Evolutionary conservation across 176 grass and related monocot genomes (phyloP), one percentile per base, ranked within the genome.

Genomic region (Aegilops umbellulata): DNA sequence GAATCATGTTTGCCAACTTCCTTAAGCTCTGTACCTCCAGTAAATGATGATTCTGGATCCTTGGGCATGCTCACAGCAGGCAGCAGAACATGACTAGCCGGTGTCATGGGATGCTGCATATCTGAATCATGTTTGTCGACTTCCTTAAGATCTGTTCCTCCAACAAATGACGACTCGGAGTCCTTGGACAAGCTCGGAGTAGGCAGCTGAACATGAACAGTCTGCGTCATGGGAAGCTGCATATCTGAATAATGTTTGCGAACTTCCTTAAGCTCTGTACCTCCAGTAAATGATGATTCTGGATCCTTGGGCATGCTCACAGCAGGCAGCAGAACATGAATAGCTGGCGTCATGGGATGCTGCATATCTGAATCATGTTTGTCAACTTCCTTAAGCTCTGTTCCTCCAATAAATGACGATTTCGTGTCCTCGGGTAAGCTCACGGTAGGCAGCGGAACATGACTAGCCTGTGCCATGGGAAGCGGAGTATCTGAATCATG

Each of bases 1-100:
- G 46, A 65, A 79, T 75, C 60, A 84, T 27, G 38, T 66, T 60
- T 34, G 76, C 23, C 46, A 53, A 76, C 46, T 46, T 76, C 49
- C 44, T 76, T 53, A 53, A 76, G 26, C 4, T 31, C 46, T 53
- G 25, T 53, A 53, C 69, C 36, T 25, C n/a, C 38, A 44, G 41
- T 6, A 73, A 36, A 24, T 72, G 36, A 38, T 42, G 69, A 73
- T 12, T 73, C 6, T 2, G 69, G 36, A 5, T 25, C 38, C 69
- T 44, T 2, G 36, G 36, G 25, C 49, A 85, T 75, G 34, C 51
- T 55, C 51, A 55, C 17, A 55, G 16, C 17, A 55, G 51, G 51
- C 51, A 55, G 69, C 5, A 6, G 69, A 71, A 5, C 35, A 41
- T 41, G 69, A 72, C 10, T 72, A 72, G 36, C 38, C 22, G 23